These are phyloP conservation scores for Synchytrium microbalum DNA, from an alignment of 371 early-diverging fungal species.

Conservation along the genomic window DNA sequence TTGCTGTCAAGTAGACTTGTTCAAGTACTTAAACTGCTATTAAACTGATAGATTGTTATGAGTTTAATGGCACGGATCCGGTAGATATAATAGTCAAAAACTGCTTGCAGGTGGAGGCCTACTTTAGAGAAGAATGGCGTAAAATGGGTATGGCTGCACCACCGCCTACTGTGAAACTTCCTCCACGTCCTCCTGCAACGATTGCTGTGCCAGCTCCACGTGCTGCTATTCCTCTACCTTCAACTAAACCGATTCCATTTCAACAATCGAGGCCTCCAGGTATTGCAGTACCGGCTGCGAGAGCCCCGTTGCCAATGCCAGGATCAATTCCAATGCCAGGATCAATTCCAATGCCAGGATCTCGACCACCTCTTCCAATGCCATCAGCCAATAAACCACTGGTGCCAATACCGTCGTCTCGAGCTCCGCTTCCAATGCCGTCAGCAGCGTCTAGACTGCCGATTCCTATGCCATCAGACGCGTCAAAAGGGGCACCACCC, in stretches of 20 bases:
- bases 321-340: no score
- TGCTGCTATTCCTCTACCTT: not conserved
- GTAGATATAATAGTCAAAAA: not conserved
- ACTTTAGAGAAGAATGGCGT: not conserved
- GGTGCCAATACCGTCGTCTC: not conserved
- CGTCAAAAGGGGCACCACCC: no score
- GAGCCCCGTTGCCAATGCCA: no score
- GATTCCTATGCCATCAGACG: no score
- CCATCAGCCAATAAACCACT: not conserved
- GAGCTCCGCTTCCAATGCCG: no score
- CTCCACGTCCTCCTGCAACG: not conserved
- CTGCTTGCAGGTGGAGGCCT: not conserved
- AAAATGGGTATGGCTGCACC: not conserved
- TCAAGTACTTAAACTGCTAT: no score
- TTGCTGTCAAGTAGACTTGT: no score
- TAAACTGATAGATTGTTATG: not conserved
- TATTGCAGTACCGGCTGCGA: no score
- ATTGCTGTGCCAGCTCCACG: not conserved
- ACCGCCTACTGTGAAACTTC: not conserved
- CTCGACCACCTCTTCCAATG: not conserved
- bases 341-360: not conserved
- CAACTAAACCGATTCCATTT: not conserved
- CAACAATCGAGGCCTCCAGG: no score
- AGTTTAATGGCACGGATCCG: not conserved
- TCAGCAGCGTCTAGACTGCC: no score